Conservation (phyloP, 169 alveolate species). For the Eimeria necatrix region DNA sequence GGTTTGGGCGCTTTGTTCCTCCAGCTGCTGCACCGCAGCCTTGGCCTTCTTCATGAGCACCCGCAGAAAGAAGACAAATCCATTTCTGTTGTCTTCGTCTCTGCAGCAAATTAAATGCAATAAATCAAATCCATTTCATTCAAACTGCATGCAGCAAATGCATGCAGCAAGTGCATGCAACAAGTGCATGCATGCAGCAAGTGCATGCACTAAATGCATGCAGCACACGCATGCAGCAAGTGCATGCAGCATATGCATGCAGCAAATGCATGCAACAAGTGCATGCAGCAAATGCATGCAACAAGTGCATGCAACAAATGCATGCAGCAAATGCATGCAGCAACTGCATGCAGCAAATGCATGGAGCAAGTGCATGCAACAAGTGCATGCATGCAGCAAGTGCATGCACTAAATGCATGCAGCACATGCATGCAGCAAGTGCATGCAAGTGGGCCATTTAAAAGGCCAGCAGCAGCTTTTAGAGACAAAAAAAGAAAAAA, state of each 20-base stretch:
- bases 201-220: no score
- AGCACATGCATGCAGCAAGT: not conserved
- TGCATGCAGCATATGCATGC: not conserved
- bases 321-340: no score
- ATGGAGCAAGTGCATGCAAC: not conserved
- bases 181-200: no score
- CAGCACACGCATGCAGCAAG: not conserved
- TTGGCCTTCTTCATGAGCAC: constrained; percentile 49
- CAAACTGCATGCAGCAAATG: not conserved
- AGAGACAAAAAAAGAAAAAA: not conserved
- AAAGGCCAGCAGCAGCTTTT: not conserved
- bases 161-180: not conserved
- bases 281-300: no score
- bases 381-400: no score
- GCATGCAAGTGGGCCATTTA: not conserved
- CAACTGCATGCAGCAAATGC: not conserved
- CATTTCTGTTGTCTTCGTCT: constrained; percentile 80
- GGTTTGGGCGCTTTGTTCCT: not conserved
- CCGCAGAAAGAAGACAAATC: constrained; percentile 71
- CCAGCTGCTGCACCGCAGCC: constrained; percentile 37
- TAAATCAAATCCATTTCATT: no score
- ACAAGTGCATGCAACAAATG: no score
- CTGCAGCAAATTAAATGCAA: constrained; percentile 30
- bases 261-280: no score
- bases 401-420: not conserved